Conservation (phyloP, 2,329 filamentous ascomycete species). For the Aspergillus persii region DNA sequence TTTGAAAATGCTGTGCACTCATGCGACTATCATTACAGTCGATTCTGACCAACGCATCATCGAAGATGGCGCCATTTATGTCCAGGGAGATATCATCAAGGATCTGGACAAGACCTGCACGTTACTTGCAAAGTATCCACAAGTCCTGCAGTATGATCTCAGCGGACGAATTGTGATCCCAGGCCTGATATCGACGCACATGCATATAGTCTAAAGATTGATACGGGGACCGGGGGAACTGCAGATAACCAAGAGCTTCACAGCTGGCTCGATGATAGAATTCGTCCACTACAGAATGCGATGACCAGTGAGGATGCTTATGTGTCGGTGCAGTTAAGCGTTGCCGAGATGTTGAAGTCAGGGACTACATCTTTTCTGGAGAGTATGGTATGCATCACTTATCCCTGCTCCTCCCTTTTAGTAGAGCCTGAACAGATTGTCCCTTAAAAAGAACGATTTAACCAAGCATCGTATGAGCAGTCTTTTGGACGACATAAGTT, state of each 20-base stretch:
- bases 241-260: constrained; percentile 53
- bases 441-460: background rate
- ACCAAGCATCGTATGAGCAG: constrained; percentile 14
- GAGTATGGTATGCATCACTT: constrained; percentile 42
- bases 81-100: constrained; percentile 40
- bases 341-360: constrained; percentile 52
- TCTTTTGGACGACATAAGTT: constrained; percentile 50
- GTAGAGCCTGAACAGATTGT: no score
- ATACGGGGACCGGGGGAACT: constrained; percentile 48
- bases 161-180: constrained; percentile 48
- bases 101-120: constrained; percentile 44
- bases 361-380: constrained; percentile 55
- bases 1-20: constrained; percentile 42
- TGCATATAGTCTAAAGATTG: constrained; percentile 49
- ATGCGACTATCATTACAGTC: constrained; percentile 55
- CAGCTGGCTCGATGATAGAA: constrained; percentile 52
- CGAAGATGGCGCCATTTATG: constrained; percentile 47
- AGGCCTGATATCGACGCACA: constrained; percentile 52
- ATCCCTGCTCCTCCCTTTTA: background rate
- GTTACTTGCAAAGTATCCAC: constrained; percentile 30
- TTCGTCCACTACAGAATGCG: constrained; percentile 49
- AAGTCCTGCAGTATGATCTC: constrained; percentile 34
- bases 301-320: constrained; percentile 50
- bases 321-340: constrained; percentile 48
- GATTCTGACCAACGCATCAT: constrained; percentile 47